A percentile compares a stretch with the other conserved stretches of the same genome.
Evolutionary conservation across 179 eudicot genomes (phyloP).

Genomic region (Actinidia arguta): DNA sequence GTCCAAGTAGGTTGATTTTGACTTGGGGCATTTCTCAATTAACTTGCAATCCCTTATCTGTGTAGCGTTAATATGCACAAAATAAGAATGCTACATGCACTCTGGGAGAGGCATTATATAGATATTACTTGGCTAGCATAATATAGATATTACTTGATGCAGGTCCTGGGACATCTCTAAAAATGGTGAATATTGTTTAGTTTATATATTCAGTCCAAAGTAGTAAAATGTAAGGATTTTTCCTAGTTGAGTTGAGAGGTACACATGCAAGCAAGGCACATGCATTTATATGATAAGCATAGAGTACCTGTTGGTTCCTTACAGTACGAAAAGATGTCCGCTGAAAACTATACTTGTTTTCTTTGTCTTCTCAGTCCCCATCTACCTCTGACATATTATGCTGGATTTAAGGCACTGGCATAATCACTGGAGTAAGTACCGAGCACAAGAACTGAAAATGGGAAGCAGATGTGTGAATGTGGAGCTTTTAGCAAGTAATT

Average conservation of each 20-base stretch:
- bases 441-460: background rate
- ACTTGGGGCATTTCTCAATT: background rate
- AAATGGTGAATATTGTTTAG: background rate
- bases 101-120: background rate
- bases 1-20: background rate
- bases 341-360: background rate
- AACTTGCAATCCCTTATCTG: background rate
- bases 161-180: background rate
- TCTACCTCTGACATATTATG: background rate
- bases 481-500: background rate
- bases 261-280: background rate
- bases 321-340: background rate
- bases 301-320: background rate
- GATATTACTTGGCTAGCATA: background rate
- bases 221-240: background rate
- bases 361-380: background rate
- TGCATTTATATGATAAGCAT: background rate
- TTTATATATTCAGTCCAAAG: background rate
- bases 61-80: background rate
- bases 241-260: background rate
- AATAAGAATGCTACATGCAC: background rate
- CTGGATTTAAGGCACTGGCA: background rate
- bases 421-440: background rate
- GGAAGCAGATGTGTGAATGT: background rate
- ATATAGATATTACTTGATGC: background rate